These are phyloP conservation scores for Mycena rebaudengoi DNA, from an alignment of 768 basidiomycete genomes.

Conservation along the genomic window DNA sequence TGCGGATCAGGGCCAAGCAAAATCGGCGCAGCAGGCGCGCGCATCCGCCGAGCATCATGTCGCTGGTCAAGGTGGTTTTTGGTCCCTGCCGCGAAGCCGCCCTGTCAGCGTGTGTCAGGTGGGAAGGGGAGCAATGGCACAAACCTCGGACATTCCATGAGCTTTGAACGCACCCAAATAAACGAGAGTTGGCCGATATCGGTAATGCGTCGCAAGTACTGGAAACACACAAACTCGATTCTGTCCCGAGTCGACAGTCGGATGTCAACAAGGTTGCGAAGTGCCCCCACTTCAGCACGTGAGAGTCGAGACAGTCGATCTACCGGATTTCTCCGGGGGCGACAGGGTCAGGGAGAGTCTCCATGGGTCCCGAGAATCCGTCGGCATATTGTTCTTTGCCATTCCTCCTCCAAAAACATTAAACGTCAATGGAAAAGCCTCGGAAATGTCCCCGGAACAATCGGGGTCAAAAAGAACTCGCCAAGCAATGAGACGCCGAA, in stretches of 20 bases:
- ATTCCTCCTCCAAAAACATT: conserved; percentile 8
- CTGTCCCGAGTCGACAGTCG: conserved; percentile 3
- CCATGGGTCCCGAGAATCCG: conserved; percentile 6
- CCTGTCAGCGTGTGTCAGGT: conserved; percentile 7
- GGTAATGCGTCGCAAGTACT: conserved; percentile 4
- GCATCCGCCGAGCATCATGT: conserved; percentile 1
- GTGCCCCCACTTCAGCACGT: conserved; percentile 5
- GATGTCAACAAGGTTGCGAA: conserved; percentile 9
- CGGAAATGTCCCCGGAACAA: conserved; percentile 12
- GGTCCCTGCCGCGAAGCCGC: background rate
- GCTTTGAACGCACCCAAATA: conserved; percentile 14
- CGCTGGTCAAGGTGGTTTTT: conserved; percentile 6
- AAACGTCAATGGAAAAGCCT: conserved; percentile 16
- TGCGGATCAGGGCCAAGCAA: too few species aligned
- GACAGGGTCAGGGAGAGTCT: conserved; percentile 9
- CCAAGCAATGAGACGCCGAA: too few species aligned
- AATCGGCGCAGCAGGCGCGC: too few species aligned
- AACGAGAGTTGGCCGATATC: conserved; percentile 13
- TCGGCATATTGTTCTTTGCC: conserved; percentile 3
- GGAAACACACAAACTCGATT: conserved; percentile 10
- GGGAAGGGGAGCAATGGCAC: conserved; percentile 8
- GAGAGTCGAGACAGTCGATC: background rate
- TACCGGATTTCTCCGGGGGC: conserved; percentile 13
- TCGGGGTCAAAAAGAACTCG: too few species aligned
- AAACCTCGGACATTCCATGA: conserved; percentile 17